A percentile compares a stretch with the other conserved stretches of the same genome.
These are phyloP conservation scores for Vaccinium myrtillus DNA, from an alignment of 148 eudicot genomes.

Conservation along the genomic window DNA sequence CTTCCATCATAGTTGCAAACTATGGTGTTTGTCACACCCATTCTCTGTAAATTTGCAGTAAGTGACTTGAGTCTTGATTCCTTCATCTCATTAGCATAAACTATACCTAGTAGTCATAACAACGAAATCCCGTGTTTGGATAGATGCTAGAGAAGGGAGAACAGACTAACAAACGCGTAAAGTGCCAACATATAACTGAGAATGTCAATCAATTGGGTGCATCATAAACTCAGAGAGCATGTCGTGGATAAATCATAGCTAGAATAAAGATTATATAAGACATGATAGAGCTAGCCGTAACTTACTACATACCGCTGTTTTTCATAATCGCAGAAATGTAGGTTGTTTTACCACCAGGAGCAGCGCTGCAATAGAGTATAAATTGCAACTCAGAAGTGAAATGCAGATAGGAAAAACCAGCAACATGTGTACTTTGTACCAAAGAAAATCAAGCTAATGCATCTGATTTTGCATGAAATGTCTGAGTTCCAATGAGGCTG, in stretches of 20 bases:
- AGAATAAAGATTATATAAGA: not conserved
- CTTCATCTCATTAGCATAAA: slow-evolving; percentile 96
- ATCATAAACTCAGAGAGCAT: not conserved
- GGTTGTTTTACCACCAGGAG: slow-evolving; percentile 98
- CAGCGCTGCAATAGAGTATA: slow-evolving; percentile 58
- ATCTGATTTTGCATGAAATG: not conserved
- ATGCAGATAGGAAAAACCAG: not conserved
- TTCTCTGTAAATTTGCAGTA: slow-evolving; percentile 79
- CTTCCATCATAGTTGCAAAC: slow-evolving; percentile 90
- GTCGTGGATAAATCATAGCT: not conserved
- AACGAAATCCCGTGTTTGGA: not conserved
- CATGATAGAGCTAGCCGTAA: not conserved
- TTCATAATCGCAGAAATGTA: slow-evolving; percentile 91
- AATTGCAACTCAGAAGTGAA: slow-evolving; percentile 4
- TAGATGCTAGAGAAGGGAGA: not conserved
- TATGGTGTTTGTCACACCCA: slow-evolving; percentile 94
- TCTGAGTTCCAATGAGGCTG: not conserved
- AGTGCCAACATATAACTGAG: not conserved
- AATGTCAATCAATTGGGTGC: not conserved
- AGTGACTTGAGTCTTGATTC: slow-evolving; percentile 78
- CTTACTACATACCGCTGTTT: slow-evolving; percentile 62
- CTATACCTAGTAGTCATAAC: slow-evolving; percentile 44
- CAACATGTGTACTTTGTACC: not conserved
- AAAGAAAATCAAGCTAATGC: not conserved
- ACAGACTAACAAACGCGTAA: not conserved